Evolutionary conservation across 257 asterid genomes (phyloP).

Genomic region (Forsythia suspensa): DNA sequence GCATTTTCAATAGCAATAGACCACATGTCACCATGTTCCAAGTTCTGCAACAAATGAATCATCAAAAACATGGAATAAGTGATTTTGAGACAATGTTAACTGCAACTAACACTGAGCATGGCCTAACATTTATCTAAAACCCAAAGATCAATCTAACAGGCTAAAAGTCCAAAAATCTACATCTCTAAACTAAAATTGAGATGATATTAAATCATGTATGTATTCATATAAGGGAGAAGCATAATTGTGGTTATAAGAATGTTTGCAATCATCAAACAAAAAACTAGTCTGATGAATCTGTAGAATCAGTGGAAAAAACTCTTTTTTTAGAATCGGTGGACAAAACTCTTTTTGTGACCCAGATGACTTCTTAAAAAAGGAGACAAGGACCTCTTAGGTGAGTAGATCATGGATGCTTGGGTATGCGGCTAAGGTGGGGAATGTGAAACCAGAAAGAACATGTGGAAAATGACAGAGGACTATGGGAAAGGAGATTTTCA

Average conservation of each 20-base stretch:
- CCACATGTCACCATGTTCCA: constrained; percentile 79
- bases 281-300: not conserved
- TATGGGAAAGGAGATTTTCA: not conserved
- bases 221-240: not conserved
- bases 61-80: constrained; percentile 24
- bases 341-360: not conserved
- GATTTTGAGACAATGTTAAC: constrained; percentile 6
- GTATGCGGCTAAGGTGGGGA: not conserved
- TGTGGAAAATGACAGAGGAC: not conserved
- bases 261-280: not conserved
- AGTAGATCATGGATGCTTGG: not conserved
- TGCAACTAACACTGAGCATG: not conserved
- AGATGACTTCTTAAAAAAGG: not conserved
- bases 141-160: constrained; percentile 6
- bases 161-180: constrained; percentile 15
- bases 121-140: constrained; percentile 9
- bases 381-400: not conserved
- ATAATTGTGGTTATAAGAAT: not conserved
- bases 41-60: constrained; percentile 48
- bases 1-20: constrained; percentile 83
- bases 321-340: not conserved
- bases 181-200: constrained; percentile 18
- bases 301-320: not conserved
- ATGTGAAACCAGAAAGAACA: not conserved
- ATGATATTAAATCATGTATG: constrained; percentile 7